phyloP scores from a whole-genome alignment of 257 asterid species.

The Pogostemon cablin region DNA sequence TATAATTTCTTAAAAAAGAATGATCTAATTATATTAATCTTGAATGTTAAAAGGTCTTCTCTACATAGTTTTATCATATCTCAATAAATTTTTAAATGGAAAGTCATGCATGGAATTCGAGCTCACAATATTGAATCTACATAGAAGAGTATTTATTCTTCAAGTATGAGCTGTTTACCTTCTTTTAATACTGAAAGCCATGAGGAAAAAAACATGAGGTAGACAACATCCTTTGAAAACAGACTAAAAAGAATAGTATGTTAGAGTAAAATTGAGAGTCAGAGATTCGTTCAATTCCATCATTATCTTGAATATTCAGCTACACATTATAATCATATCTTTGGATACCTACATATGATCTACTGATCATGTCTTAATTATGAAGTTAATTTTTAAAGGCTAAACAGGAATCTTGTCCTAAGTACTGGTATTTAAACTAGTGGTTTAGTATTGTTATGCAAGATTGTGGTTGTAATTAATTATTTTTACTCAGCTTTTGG shows the following conservation, averaged over 20 bases:
- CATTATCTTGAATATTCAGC: conserved; percentile 15
- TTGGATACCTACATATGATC: conserved; percentile 33
- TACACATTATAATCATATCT: conserved; percentile 19
- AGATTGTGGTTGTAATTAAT: conserved; percentile 32
- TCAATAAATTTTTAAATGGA: too few relatives aligned
- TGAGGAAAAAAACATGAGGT: conserved; percentile 14
- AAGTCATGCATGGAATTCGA: conserved; percentile 17
- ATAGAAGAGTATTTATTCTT: conserved; percentile 26
- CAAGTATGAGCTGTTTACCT: conserved; percentile 40
- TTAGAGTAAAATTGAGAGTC: conserved; percentile 17
- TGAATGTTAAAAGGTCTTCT: too few relatives aligned
- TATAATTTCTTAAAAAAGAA: too few relatives aligned
- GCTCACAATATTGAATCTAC: conserved; percentile 30
- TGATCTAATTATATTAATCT: too few relatives aligned
- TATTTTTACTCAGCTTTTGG: conserved; percentile 31
- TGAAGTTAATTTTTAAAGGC: conserved; percentile 19
- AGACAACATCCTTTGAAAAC: conserved; percentile 11
- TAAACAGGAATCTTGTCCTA: conserved; percentile 28
- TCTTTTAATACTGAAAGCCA: conserved; percentile 13
- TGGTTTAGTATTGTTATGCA: conserved; percentile 31
- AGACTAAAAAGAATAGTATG: conserved; percentile 7
- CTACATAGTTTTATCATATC: too few relatives aligned
- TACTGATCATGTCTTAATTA: neutral
- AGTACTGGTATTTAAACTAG: conserved; percentile 13
- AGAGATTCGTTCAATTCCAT: conserved; percentile 32